A percentile compares a stretch with the other conserved stretches of the same genome.
Evolutionary conservation across 257 asterid species (phyloP).

Genomic region (Henckelia pumila): DNA sequence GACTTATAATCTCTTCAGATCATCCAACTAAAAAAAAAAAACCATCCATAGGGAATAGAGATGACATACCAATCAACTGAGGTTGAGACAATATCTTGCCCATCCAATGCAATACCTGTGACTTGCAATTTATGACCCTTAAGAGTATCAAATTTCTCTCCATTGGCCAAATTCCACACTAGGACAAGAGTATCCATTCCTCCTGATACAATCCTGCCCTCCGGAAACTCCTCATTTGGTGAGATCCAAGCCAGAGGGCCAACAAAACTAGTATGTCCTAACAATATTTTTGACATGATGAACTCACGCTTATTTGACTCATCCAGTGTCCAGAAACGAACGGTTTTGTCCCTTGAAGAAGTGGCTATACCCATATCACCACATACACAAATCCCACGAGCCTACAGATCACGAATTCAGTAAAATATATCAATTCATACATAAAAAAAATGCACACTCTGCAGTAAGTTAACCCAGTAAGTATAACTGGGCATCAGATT

Average conservation of each 20-base stretch:
- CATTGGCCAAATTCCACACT: conserved; percentile 83
- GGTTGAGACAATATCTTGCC: conserved; percentile 67
- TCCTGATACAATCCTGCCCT: conserved; percentile 89
- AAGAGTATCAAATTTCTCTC: conserved; percentile 64
- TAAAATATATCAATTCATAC: conserved; percentile 2
- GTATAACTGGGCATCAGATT: background rate
- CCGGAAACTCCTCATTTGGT: conserved; percentile 73
- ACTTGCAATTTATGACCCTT: conserved; percentile 86
- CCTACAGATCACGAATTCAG: conserved; percentile 39
- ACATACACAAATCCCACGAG: conserved; percentile 91
- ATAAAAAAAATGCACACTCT: conserved; percentile 3
- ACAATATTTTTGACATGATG: conserved; percentile 58
- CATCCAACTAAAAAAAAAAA: conserved; percentile 17
- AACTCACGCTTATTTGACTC: conserved; percentile 53
- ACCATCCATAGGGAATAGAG: conserved; percentile 3
- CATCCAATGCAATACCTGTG: conserved; percentile 80
- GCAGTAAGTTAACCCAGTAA: conserved; percentile 6
- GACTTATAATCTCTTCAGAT: background rate
- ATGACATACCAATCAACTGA: conserved; percentile 81
- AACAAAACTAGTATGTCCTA: conserved; percentile 95
- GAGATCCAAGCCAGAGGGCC: conserved; percentile 94
- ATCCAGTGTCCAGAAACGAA: conserved; percentile 78
- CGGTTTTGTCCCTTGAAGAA: conserved; percentile 86
- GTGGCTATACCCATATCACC: conserved; percentile 81
- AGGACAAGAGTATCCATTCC: conserved; percentile 90